Base-by-base conservation (phyloP, 129 eudicot genomes). In the Flaveria ramosissima region DNA sequence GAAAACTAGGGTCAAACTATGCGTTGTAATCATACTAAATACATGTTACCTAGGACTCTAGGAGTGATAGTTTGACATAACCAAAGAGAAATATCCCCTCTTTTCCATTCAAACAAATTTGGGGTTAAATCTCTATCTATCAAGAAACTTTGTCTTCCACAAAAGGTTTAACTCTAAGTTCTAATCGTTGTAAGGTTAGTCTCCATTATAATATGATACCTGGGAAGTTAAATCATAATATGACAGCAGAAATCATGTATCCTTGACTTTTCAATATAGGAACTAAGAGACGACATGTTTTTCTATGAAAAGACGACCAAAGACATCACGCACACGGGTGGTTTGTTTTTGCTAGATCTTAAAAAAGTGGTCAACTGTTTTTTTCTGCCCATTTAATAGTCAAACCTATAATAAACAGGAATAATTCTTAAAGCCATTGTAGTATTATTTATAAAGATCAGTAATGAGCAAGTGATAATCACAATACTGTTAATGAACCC, bases 111-210 rank as follows among this genome's bases (percentile, higher is more conserved):
- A 26, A 3, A 14, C 41, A 46, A 9, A 27, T 59, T 14, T 69
- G 53, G 55, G 72, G 21, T 43, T 68, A 68, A 42, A 68, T 60
- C 16, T 60, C 3, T 60, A 60, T 24, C 67, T 60, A 60, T 69
- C 10, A 69, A 48, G 75, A 50, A 70, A 70, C 75, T 50, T 0
- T 5, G 36, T 15, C 43, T 8, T 47, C 32, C 19, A 23, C 14
- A 1, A 70, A 24, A 68, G 23, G 5, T 15, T 52, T 7, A 6
- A 4, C 17, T 53, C 11, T 56, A 56, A 20, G 63, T 9, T 56
- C 14, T 56, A 56, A 9, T 20, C 14, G 6, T 56, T 56, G 21
- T 56, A 56, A 56, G 30, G 30, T 26, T 12, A 56, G 63, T 56
- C 30, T 56, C 15, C 14, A 0, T 57, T 20, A 3, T 57, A 20